Evolutionary conservation across 2,329 filamentous ascomycete genomes (phyloP).

Genomic region (Cladosporium sp.): DNA sequence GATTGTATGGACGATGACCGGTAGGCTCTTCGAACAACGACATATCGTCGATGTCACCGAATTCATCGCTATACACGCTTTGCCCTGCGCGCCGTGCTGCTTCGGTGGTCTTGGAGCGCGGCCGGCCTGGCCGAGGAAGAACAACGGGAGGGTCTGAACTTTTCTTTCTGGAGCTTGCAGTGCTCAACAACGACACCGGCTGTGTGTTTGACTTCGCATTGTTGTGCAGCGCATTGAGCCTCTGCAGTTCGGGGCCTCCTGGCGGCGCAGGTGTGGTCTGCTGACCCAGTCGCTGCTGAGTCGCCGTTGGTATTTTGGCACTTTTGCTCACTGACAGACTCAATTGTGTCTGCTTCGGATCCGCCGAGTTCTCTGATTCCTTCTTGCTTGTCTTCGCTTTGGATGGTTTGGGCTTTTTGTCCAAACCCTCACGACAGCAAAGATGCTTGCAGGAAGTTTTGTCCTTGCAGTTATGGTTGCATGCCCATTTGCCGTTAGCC

Average conservation of each 20-base stretch:
- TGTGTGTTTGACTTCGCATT: conserved; percentile 28
- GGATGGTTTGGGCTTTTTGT: conserved; percentile 58
- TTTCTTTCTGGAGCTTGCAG: background rate
- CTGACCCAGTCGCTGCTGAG: conserved; percentile 12
- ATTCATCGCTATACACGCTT: conserved; percentile 25
- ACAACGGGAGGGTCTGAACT: background rate
- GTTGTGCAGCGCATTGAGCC: conserved; percentile 29
- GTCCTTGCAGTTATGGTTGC: conserved; percentile 69
- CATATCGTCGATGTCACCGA: conserved; percentile 24
- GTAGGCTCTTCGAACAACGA: conserved; percentile 14
- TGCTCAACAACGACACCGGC: conserved; percentile 22
- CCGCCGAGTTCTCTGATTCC: conserved; percentile 19
- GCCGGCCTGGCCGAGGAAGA: background rate
- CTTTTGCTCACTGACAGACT: conserved; percentile 27
- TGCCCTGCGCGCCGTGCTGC: conserved; percentile 9
- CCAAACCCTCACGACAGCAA: conserved; percentile 70
- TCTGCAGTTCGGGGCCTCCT: conserved; percentile 20
- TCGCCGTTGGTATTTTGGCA: background rate
- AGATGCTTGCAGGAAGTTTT: conserved; percentile 66
- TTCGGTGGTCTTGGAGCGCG: conserved; percentile 19
- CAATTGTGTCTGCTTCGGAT: conserved; percentile 35
- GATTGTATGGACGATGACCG: background rate
- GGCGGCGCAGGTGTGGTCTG: background rate
- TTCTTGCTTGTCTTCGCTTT: conserved; percentile 42
- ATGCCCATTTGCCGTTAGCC: conserved; percentile 70